Percentiles rank a stretch among this genome's conserved stretches.
phyloP scores from a whole-genome alignment of 495 filamentous ascomycete genomes.

The Aeminium ludgeri region DNA sequence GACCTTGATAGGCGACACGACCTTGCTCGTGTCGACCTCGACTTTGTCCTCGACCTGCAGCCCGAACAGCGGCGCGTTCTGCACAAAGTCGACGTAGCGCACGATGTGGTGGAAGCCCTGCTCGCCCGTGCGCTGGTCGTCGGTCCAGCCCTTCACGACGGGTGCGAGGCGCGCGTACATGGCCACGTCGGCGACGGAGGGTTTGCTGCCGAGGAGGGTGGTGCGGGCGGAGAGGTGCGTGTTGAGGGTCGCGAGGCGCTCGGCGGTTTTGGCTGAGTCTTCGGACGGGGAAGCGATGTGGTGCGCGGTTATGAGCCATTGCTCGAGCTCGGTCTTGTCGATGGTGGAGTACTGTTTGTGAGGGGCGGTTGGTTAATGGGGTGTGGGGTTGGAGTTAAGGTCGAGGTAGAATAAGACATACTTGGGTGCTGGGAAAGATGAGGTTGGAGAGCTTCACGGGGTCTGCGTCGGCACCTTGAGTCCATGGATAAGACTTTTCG shows the following conservation, averaged over 20 bases:
- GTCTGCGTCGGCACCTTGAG: conserved; percentile 23
- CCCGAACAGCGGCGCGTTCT: conserved; percentile 66
- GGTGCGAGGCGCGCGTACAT: conserved; percentile 70
- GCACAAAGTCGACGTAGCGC: conserved; percentile 82
- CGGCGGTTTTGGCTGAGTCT: conserved; percentile 39
- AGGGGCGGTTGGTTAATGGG: background rate
- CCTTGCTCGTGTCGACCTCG: conserved; percentile 56
- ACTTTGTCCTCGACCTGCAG: conserved; percentile 61
- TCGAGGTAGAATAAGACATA: conserved; percentile 10
- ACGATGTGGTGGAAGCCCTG: conserved; percentile 83
- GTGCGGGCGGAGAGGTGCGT: conserved; percentile 73
- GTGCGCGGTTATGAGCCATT: conserved; percentile 65
- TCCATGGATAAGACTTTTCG: conserved; percentile 11
- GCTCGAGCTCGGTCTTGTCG: conserved; percentile 70
- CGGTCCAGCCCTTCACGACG: conserved; percentile 58
- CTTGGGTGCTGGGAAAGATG: conserved; percentile 37
- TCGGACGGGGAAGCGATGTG: conserved; percentile 43
- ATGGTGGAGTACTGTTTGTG: conserved; percentile 49
- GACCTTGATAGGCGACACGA: conserved; percentile 43
- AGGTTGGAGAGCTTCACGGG: conserved; percentile 34
- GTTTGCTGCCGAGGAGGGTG: conserved; percentile 77
- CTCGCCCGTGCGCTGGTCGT: conserved; percentile 82
- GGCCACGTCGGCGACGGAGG: conserved; percentile 75
- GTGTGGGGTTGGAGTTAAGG: conserved; percentile 9
- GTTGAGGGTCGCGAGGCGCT: conserved; percentile 56